Percentiles rank a stretch among this genome's conserved stretches.
These are phyloP conservation scores for Metarhizium robertsii DNA, from an alignment of 2,329 filamentous ascomycete genomes.

Conservation along the genomic window DNA sequence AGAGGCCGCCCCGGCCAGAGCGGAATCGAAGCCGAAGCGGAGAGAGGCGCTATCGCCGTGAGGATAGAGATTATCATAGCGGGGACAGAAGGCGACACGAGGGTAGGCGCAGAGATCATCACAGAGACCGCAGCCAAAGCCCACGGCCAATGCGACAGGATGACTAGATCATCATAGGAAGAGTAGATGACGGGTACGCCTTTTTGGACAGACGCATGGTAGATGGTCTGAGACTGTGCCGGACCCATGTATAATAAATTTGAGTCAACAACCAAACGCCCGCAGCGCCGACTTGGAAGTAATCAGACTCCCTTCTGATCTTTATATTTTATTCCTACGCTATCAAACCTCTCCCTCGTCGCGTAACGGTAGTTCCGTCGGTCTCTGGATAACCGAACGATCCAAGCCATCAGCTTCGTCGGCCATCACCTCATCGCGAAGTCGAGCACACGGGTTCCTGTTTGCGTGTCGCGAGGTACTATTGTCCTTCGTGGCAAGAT, in stretches of 20 bases:
- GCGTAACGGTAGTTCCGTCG: slow-evolving; percentile 2
- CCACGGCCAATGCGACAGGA: not conserved
- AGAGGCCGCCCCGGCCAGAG: slow-evolving; percentile 4
- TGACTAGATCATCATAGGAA: not conserved
- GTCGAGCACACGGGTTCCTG: not conserved
- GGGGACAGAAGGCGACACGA: slow-evolving; percentile 14
- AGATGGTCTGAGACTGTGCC: too few relatives aligned
- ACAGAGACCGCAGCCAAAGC: slow-evolving; percentile 5
- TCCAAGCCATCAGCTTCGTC: not conserved
- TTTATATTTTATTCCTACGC: not conserved
- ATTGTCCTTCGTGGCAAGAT: not conserved
- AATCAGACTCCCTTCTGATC: not conserved
- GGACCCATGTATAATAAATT: not conserved
- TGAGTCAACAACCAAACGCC: not conserved
- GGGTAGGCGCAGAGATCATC: slow-evolving; percentile 11
- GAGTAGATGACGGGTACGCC: not conserved
- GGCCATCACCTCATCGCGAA: not conserved
- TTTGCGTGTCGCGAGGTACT: not conserved
- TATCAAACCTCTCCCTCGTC: not conserved
- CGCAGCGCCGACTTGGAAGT: not conserved
- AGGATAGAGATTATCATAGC: not conserved
- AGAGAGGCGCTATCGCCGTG: slow-evolving; percentile 4
- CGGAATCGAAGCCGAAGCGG: slow-evolving; percentile 6
- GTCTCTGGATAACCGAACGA: slow-evolving; percentile 4
- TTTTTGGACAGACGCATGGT: not conserved